Conservation (phyloP, 352 stramenopile genomes). For the Phytophthora quininea region DNA sequence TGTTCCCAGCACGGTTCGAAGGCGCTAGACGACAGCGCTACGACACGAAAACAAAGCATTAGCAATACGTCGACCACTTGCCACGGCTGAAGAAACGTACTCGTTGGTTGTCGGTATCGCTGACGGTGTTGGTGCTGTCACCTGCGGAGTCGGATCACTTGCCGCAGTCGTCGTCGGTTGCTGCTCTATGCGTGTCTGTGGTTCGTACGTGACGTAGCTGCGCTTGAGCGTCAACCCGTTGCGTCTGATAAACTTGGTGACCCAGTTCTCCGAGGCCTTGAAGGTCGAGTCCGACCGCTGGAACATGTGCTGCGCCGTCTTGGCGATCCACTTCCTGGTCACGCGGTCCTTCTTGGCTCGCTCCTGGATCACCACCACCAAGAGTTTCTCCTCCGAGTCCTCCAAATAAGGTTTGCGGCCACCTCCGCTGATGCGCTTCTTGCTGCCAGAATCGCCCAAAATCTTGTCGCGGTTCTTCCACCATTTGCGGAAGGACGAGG, state of each 20-base stretch:
- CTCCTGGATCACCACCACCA: conserved; percentile 80
- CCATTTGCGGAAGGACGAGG: conserved; percentile 83
- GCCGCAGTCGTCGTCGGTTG: conserved; percentile 5
- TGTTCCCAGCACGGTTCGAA: no score
- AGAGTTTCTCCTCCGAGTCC: conserved; percentile 68
- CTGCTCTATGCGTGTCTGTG: conserved; percentile 25
- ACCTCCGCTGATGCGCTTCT: conserved; percentile 76
- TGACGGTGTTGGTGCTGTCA: not conserved
- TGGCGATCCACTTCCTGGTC: conserved; percentile 85
- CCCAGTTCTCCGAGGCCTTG: conserved; percentile 84
- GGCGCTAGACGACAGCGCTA: no score
- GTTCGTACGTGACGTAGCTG: conserved; percentile 79
- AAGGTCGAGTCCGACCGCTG: conserved; percentile 73
- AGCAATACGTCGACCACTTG: no score
- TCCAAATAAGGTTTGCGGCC: conserved; percentile 77
- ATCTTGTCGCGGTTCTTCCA: conserved; percentile 88
- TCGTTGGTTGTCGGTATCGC: conserved; percentile 10
- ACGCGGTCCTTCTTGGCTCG: conserved; percentile 80
- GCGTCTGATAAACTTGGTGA: conserved; percentile 84
- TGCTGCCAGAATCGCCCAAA: conserved; percentile 65
- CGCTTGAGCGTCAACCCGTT: conserved; percentile 80
- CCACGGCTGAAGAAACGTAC: conserved; percentile 20
- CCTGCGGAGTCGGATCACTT: conserved; percentile 3
- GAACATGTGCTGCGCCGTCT: conserved; percentile 87
- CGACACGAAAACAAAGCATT: no score